Percentiles rank a stretch among this genome's conserved stretches.
These are phyloP conservation scores for Epichloe typhina DNA, from an alignment of 2,329 filamentous ascomycete genomes.

Conservation along the genomic window DNA sequence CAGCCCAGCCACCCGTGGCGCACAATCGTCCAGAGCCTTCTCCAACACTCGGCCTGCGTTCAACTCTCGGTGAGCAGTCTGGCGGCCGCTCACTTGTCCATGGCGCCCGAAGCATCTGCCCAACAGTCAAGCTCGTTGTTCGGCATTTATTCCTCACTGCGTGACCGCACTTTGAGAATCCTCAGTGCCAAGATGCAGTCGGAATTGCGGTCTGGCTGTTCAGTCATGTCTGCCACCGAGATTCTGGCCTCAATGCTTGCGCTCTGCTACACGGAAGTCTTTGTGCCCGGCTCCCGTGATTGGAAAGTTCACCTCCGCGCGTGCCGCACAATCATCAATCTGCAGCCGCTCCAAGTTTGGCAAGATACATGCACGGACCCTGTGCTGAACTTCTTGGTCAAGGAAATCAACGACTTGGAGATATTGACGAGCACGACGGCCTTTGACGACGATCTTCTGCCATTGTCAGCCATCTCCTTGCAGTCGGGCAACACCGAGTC, in stretches of 20 bases:
- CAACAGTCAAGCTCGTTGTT: constrained; percentile 1
- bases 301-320: constrained; percentile 7
- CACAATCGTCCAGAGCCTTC: constrained; percentile 5
- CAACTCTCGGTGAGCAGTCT: constrained; percentile 7
- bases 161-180: constrained; percentile 1
- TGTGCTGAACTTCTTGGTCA: constrained; percentile 4
- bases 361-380: background rate
- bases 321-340: constrained; percentile 4
- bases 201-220: background rate
- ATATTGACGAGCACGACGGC: constrained; percentile 2
- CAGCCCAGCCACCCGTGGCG: constrained; percentile 10
- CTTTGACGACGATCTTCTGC: constrained; percentile 1
- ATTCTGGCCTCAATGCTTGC: constrained; percentile 6
- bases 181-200: constrained; percentile 4
- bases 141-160: background rate
- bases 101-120: background rate
- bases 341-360: background rate
- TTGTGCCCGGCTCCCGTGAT: constrained; percentile 4
- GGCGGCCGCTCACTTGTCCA: constrained; percentile 6
- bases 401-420: constrained; percentile 6
- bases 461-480: background rate
- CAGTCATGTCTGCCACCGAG: background rate
- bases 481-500: background rate
- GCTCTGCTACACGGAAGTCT: constrained; percentile 6
- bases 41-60: constrained; percentile 8